Evolutionary conservation across 2,329 filamentous ascomycete species (phyloP), one percentile per base, ranked within the genome.

Genomic region (Pyricularia sp.): DNA sequence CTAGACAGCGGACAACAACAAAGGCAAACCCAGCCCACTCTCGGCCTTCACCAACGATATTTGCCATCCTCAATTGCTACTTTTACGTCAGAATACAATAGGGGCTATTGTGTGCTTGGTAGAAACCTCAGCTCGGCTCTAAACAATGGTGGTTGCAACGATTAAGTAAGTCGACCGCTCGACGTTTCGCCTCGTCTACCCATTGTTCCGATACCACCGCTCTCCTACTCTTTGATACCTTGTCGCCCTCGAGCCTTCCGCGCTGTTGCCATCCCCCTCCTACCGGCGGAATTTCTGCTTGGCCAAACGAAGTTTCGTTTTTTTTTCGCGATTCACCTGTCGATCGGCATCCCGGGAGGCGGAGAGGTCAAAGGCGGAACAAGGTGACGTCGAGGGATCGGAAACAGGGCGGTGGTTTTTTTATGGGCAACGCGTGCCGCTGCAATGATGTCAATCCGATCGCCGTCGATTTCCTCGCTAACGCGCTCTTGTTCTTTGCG

Each of bases 121-220:
- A 61, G 25, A 61, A 61, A 3, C 58, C 23, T 61, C 25, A 50
- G 17, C 55, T 23, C 66, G 28, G 28, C 25, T 28, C 17, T 79
- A 76, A 79, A 85, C 81, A 78, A 85, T 87, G 82, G 85, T 87
- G 76, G 85, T 87, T 79, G 85, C 85, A 82, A 88, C 86, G 75
- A 88, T 88, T 80, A 88, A 88, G 86, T 88, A 81, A 77, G 86
- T 72, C 31, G 64, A 68, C 66, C 10, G 65, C 50, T 68, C 65
- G 20, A 20, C 12, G 11, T 25, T 50, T 42, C 12, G 33, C n/a
- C 28, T 10, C 55, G 17, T 23, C 50, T 50, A 66, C 26, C 58
- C 10, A 23, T 26, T 17, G 25, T 61, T 25, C 58, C 58, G 58
- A 61, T 61, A 61, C 58, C 58, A 50, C 42, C 25, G 23, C 25